Base-by-base conservation (phyloP, 2,329 filamentous ascomycete species). In the Xylariaceae sp. region DNA sequence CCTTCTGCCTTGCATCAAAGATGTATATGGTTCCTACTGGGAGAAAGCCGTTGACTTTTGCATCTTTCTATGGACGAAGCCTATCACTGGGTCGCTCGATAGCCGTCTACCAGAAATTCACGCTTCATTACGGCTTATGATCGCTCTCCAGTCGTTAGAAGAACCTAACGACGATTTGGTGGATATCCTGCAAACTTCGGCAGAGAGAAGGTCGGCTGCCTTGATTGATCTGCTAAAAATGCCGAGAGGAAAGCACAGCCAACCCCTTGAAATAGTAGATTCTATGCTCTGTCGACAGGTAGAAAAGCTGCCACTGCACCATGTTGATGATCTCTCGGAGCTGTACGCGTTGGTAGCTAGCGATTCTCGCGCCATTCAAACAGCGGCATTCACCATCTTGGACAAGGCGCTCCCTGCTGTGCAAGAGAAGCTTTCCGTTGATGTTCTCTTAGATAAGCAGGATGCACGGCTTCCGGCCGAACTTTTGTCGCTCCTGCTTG, bases 11-110 rank as follows among this genome's bases (percentile, higher is more conserved):
- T 82, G 81, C 33, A 87, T 97, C 63, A 82, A 84, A 53, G 88
- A 92, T 40, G 85, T 96, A 1, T 97, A 96, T 64, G 94, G 93
- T 0, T 84, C 89, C 0, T 90, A 96, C 67, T 99, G 94, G 94
- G 81, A 86, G 44, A 81, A 81, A 41, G 72, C 81, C 0, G 72
- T 91, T 15, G 76, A 82, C 27, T 82, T 84, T 43, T 82, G 87
- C 55, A 73, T 80, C 9, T 71, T 74, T 6, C 72, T 85, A 0
- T 89, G 87, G 85, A 73, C 75, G 3, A 74, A 76, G 3, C 77
- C 75, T 0, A 68, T 69, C 9, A 70, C 71, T 2, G 75, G 77
- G 6, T 57, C 70, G 1, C 57, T 75, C 0, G 77, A 84, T 13
- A 69, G 76, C 10, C 75, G 77, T 4, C 65, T 91, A 1, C 82